phyloP scores from a whole-genome alignment of 306 rosid species.

The Rubus idaeus region DNA sequence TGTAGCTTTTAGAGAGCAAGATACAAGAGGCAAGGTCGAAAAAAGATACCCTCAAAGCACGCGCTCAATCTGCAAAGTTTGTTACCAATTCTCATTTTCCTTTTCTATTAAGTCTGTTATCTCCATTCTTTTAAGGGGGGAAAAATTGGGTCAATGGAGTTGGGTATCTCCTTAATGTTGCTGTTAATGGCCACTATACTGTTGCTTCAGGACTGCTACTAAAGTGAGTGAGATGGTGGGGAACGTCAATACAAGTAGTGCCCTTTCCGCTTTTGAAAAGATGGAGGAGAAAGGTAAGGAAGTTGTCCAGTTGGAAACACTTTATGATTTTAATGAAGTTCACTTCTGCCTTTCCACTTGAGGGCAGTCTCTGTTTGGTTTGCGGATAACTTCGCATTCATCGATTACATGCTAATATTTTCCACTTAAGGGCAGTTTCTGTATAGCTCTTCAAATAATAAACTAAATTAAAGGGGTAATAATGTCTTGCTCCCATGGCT shows the following conservation, averaged over 20 bases:
- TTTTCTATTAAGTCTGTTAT: conserved; percentile 23
- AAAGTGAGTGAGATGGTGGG: conserved; percentile 92
- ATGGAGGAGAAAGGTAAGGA: conserved; percentile 96
- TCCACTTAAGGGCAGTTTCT: neutral
- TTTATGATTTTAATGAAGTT: neutral
- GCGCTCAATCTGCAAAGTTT: conserved; percentile 95
- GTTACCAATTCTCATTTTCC: conserved; percentile 13
- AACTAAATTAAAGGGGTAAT: neutral
- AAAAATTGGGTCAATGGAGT: neutral
- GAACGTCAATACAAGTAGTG: conserved; percentile 88
- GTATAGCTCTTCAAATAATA: neutral
- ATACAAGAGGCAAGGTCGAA: conserved; percentile 92
- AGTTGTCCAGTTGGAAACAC: conserved; percentile 2
- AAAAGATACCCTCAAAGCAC: conserved; percentile 92
- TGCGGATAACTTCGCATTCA: neutral
- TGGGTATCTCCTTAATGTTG: conserved; percentile 20
- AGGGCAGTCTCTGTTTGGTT: neutral
- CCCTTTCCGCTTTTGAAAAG: conserved; percentile 93
- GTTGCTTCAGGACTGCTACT: conserved; percentile 72
- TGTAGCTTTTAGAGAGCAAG: conserved; percentile 93
- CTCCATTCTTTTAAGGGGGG: neutral
- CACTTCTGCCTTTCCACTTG: neutral
- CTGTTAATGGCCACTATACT: conserved; percentile 32
- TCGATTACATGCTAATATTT: neutral
- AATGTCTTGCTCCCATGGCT: neutral